Base-by-base conservation (phyloP, 2,329 filamentous ascomycete genomes). In the Colletotrichum sp. region DNA sequence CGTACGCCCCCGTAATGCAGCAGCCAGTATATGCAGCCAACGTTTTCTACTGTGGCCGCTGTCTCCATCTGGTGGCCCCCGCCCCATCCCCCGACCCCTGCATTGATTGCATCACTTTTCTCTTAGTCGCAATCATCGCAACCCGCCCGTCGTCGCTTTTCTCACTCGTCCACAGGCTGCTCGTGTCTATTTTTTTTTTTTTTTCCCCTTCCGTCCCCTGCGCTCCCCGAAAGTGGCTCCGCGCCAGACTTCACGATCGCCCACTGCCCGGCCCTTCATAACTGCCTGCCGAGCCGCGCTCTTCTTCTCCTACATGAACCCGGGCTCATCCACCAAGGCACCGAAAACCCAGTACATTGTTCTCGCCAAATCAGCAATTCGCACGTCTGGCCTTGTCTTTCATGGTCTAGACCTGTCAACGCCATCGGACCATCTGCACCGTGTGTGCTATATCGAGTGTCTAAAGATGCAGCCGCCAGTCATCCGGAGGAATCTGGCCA, bases 51-150 rank as follows among this genome's bases (percentile, higher is more conserved):
- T 76, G 73, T 76, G 73, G 27, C 39, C 44, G 25, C 57, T 27
- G 39, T 55, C 49, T 30, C 34, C 34, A 30, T 62, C 5, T n/a
- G 49, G 29, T 36, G 65, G 74, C 9, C 36, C 55, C 49, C 36
- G 15, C 62, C 32, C n/a, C 15, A 49, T 61, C 16, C 36, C 49
- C 32, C 22, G 36, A 75, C 77, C 77, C 77, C 77, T 78, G 77
- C 68, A 77, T 77, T 49, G 64, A 78, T 78, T 78, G 77, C 77
- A 78, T 78, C 77, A 78, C 77, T 69, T 57, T 73, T 27, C 64
- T 73, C 71, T 69, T 49, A 49, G 65, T 76, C 75, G 70, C 63
- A 59, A 57, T 66, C 66, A 52, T 62, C 59, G 34, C 63, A 62
- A 59, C 55, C 36, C 72, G 69, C 69, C 59, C 34, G 52, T 52